Percentiles rank a stretch among this genome's conserved stretches.
phyloP scores from a whole-genome alignment of 1,284 basidiomycete species.

The Pseudozyma sp. region DNA sequence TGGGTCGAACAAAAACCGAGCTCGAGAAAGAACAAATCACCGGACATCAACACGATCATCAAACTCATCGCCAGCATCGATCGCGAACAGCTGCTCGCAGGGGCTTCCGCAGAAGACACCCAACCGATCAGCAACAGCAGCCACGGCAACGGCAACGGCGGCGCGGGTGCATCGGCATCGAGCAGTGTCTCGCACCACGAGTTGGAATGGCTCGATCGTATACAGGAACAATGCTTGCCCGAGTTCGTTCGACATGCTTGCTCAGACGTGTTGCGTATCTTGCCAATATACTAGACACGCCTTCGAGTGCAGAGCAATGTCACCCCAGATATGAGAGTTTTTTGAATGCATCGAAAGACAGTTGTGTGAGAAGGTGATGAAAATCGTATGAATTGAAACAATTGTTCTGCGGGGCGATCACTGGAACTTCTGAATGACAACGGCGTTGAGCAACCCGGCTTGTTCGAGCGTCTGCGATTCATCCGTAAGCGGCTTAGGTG shows the following conservation, averaged over 20 bases:
- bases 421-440: slow-evolving; percentile 64
- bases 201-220: slow-evolving; percentile 49
- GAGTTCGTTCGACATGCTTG: slow-evolving; percentile 45
- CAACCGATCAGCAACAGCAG: neutral
- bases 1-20: slow-evolving; percentile 40
- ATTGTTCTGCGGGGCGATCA: neutral
- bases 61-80: slow-evolving; percentile 54
- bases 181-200: slow-evolving; percentile 29
- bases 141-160: neutral
- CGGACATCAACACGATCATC: slow-evolving; percentile 44
- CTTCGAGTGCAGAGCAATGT: neutral
- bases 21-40: slow-evolving; percentile 24
- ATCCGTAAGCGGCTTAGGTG: slow-evolving; percentile 64
- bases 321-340: neutral
- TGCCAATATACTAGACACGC: slow-evolving; percentile 33
- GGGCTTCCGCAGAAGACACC: slow-evolving; percentile 29
- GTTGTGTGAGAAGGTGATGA: neutral
- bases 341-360: neutral
- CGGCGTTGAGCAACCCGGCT: slow-evolving; percentile 64
- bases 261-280: slow-evolving; percentile 40
- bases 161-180: neutral
- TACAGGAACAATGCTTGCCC: slow-evolving; percentile 46
- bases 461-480: slow-evolving; percentile 59
- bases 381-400: neutral
- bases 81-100: slow-evolving; percentile 47